phyloP scores from a whole-genome alignment of 2,329 filamentous ascomycete species.

The Aspergillus hortae region DNA sequence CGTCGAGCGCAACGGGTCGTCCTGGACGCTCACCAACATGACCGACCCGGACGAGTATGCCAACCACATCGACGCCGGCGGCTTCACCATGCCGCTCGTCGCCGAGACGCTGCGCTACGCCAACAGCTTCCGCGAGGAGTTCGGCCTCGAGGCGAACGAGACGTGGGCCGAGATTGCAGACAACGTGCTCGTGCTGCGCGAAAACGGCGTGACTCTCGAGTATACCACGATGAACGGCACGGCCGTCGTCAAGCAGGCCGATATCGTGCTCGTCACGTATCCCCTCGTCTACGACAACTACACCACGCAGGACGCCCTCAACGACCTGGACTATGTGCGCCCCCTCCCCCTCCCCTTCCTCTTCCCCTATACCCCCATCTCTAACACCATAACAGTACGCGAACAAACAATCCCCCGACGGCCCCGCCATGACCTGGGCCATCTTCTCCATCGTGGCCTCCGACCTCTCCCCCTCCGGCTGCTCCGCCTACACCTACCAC shows the following conservation, averaged over 20 bases:
- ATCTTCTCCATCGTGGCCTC: constrained; percentile 67
- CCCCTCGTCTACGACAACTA: constrained; percentile 60
- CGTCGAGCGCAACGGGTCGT: constrained; percentile 57
- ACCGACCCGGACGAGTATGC: constrained; percentile 73
- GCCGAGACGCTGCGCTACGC: constrained; percentile 53
- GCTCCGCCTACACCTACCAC: constrained; percentile 65
- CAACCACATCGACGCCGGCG: constrained; percentile 64
- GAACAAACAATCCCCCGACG: constrained; percentile 63
- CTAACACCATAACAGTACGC: constrained; percentile 51
- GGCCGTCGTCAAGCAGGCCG: constrained; percentile 66
- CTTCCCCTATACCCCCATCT: not conserved
- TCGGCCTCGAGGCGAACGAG: constrained; percentile 53
- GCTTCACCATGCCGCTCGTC: constrained; percentile 64
- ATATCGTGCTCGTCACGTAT: constrained; percentile 65
- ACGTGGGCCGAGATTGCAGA: constrained; percentile 57
- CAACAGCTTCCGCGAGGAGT: constrained; percentile 55
- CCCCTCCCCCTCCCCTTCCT: not conserved
- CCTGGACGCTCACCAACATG: constrained; percentile 57
- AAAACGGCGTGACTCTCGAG: constrained; percentile 61
- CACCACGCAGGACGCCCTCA: constrained; percentile 46
- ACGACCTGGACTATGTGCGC: constrained; percentile 60
- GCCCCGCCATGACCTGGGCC: constrained; percentile 70
- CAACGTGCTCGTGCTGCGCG: constrained; percentile 55
- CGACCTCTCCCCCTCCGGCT: constrained; percentile 62
- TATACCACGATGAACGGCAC: constrained; percentile 65